phyloP scores from a whole-genome alignment of 495 filamentous ascomycete genomes.

The Penicillium antarcticum region DNA sequence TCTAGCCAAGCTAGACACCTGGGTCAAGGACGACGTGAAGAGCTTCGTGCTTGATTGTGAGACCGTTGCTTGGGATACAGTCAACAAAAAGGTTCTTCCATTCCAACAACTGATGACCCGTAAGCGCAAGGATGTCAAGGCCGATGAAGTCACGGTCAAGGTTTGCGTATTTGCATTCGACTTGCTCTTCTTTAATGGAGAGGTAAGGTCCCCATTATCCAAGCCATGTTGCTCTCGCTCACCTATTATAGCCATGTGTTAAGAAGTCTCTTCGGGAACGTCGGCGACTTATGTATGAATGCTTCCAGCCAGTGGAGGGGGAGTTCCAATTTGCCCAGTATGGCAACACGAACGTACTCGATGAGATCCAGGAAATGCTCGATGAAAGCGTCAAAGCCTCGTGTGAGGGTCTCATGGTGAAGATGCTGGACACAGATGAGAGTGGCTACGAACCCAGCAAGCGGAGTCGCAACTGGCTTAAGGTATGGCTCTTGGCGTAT shows the following conservation, averaged over 20 bases:
- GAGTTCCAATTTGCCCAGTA: slow-evolving; percentile 89
- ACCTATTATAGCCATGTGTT: slow-evolving; percentile 59
- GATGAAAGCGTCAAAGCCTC: slow-evolving; percentile 92
- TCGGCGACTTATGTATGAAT: slow-evolving; percentile 67
- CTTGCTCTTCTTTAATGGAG: slow-evolving; percentile 87
- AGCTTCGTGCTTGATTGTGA: slow-evolving; percentile 98
- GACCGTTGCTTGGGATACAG: slow-evolving; percentile 94
- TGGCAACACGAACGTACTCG: slow-evolving; percentile 84
- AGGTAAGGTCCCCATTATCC: slow-evolving; percentile 45
- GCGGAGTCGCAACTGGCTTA: slow-evolving; percentile 95
- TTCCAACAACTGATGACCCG: slow-evolving; percentile 98
- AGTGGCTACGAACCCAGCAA: slow-evolving; percentile 94
- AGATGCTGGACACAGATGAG: slow-evolving; percentile 92
- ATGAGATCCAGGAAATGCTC: slow-evolving; percentile 87
- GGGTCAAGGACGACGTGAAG: slow-evolving; percentile 85
- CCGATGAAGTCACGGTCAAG: slow-evolving; percentile 95
- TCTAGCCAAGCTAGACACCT: slow-evolving; percentile 76
- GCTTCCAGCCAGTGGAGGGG: slow-evolving; percentile 75
- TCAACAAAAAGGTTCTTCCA: slow-evolving; percentile 88
- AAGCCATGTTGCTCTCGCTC: neutral
- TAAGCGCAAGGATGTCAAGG: slow-evolving; percentile 94
- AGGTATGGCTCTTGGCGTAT: slow-evolving; percentile 50
- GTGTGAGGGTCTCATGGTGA: slow-evolving; percentile 98
- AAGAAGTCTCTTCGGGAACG: slow-evolving; percentile 84
- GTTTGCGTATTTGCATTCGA: slow-evolving; percentile 99